phyloP scores from a whole-genome alignment of 352 stramenopile genomes.

The Phytopythium kandeliae region DNA sequence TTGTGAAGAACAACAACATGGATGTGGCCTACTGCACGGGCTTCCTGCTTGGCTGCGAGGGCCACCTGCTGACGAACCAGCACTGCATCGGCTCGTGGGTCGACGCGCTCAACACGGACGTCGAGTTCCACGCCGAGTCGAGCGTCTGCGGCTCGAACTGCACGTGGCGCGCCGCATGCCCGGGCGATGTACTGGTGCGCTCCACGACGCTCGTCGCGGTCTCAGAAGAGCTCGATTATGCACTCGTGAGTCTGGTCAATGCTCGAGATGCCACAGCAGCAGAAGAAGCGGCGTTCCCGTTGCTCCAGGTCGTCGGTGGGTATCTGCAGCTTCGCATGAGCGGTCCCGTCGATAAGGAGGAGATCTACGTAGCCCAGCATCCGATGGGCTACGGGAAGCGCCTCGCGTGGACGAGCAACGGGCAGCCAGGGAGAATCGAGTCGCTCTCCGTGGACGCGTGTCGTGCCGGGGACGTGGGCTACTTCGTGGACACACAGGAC shows the following conservation, averaged over 20 bases:
- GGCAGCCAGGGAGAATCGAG: slow-evolving; percentile 28
- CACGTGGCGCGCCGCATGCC: slow-evolving; percentile 22
- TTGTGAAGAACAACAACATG: slow-evolving; percentile 57
- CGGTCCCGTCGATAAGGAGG: slow-evolving; percentile 39
- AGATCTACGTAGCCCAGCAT: slow-evolving; percentile 64
- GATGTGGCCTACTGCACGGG: slow-evolving; percentile 63
- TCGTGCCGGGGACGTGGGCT: slow-evolving; percentile 45
- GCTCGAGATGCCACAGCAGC: background rate
- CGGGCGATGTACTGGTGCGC: slow-evolving; percentile 23
- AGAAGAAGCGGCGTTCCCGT: slow-evolving; percentile 1
- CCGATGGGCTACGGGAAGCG: slow-evolving; percentile 56
- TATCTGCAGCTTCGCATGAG: slow-evolving; percentile 50
- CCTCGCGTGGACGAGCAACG: slow-evolving; percentile 36
- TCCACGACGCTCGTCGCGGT: slow-evolving; percentile 38
- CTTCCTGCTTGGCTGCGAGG: slow-evolving; percentile 67
- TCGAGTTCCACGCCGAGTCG: slow-evolving; percentile 61
- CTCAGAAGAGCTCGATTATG: slow-evolving; percentile 42
- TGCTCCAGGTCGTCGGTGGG: slow-evolving; percentile 37
- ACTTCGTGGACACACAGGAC: slow-evolving; percentile 63
- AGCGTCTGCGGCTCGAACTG: slow-evolving; percentile 30
- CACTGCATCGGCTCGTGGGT: slow-evolving; percentile 61
- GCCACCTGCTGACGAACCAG: slow-evolving; percentile 75
- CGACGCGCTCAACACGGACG: slow-evolving; percentile 63
- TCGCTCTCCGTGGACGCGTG: slow-evolving; percentile 39
- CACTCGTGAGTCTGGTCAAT: slow-evolving; percentile 56